These are phyloP conservation scores for Fraxinus albicans DNA, from an alignment of 305 asterid genomes.

Conservation along the genomic window DNA sequence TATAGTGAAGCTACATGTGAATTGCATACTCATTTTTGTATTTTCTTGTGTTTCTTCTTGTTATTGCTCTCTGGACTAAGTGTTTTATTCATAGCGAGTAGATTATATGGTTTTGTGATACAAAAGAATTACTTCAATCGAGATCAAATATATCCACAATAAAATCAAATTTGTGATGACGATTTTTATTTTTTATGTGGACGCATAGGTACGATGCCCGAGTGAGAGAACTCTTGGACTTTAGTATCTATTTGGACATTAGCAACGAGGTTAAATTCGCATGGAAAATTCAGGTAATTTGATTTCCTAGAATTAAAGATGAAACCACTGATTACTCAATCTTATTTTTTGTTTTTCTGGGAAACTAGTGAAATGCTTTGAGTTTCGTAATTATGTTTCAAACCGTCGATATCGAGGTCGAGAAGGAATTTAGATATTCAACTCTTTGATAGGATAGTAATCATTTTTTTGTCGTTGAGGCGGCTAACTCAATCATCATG, in stretches of 20 bases:
- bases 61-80: background rate
- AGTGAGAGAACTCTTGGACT: conserved; percentile 94
- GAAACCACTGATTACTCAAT: background rate
- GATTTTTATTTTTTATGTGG: background rate
- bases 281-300: conserved; percentile 90
- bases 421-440: background rate
- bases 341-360: background rate
- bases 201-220: conserved; percentile 77
- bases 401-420: background rate
- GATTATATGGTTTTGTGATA: background rate
- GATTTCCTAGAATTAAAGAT: background rate
- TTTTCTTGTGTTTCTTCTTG: background rate
- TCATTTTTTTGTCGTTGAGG: background rate
- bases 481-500: background rate
- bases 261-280: conserved; percentile 98
- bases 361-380: background rate
- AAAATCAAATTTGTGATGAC: background rate
- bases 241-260: conserved; percentile 94
- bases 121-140: background rate
- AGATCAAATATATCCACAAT: background rate
- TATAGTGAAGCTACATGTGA: background rate
- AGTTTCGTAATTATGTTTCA: background rate
- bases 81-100: background rate
- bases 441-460: background rate
- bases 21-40: too few relatives aligned